Percentiles rank a stretch among this genome's conserved stretches.
Evolutionary conservation across 1,139 yeast genomes (phyloP).

Genomic region (Pichia sp.): DNA sequence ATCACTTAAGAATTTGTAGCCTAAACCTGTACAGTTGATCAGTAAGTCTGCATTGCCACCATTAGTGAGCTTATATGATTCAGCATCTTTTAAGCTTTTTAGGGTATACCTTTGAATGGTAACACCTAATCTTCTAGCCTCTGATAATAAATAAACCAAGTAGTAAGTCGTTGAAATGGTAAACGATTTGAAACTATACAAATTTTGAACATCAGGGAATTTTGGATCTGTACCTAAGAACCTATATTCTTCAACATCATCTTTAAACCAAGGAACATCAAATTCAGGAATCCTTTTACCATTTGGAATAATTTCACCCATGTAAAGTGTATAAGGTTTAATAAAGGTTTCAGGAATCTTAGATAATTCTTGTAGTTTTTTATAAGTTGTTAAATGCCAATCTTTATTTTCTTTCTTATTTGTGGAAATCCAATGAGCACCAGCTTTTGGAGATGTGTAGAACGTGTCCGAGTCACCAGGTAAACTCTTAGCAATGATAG

Average conservation of each 20-base stretch:
- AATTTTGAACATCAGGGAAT: conserved; percentile 24
- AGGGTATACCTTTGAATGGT: conserved; percentile 31
- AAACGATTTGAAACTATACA: conserved; percentile 26
- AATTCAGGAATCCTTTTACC: conserved; percentile 13
- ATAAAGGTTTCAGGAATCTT: conserved; percentile 38
- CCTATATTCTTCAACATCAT: conserved; percentile 33
- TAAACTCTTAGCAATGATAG: conserved; percentile 47
- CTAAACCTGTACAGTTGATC: conserved; percentile 41
- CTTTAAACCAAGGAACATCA: conserved; percentile 38
- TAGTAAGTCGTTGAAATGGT: conserved; percentile 42
- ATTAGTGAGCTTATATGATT: conserved; percentile 24
- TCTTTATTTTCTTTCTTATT: conserved; percentile 30
- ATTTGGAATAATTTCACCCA: conserved; percentile 27
- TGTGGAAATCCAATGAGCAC: conserved; percentile 58
- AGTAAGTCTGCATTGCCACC: conserved; percentile 34
- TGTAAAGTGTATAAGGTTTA: conserved; percentile 28
- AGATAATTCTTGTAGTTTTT: conserved; percentile 33
- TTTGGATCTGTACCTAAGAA: conserved; percentile 30
- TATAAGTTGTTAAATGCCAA: conserved; percentile 37
- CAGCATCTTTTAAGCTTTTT: conserved; percentile 30
- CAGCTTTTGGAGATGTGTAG: conserved; percentile 74
- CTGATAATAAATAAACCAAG: conserved; percentile 34
- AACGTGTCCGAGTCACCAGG: conserved; percentile 45
- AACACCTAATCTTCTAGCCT: conserved; percentile 34
- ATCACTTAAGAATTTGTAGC: conserved; percentile 33